phyloP scores from a whole-genome alignment of 2,329 filamentous ascomycete species.

The Penicillium sp. region DNA sequence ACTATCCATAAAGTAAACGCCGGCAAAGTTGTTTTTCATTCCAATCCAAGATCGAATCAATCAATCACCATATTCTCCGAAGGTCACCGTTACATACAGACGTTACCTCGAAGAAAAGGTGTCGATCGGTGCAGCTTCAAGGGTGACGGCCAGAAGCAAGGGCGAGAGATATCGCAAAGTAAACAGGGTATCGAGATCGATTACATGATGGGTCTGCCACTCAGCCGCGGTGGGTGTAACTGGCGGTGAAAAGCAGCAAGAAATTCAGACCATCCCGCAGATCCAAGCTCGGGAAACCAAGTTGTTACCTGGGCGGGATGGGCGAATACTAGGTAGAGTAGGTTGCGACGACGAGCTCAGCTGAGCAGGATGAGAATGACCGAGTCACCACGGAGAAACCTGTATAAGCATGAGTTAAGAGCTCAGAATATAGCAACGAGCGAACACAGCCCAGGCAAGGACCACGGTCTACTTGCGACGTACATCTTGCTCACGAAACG shows the following conservation, averaged over 20 bases:
- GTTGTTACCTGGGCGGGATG: slow-evolving; percentile 9
- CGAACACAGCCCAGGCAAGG: no score
- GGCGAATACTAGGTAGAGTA: slow-evolving; percentile 7
- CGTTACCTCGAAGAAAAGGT: slow-evolving; percentile 10
- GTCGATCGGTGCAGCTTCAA: slow-evolving; percentile 10
- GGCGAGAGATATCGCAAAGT: slow-evolving; percentile 9
- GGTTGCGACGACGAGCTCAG: slow-evolving; percentile 41
- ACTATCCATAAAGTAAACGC: slow-evolving; percentile 17
- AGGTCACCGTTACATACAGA: slow-evolving; percentile 10
- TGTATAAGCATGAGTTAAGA: slow-evolving; percentile 30
- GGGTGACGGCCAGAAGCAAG: slow-evolving; percentile 20
- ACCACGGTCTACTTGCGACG: no score
- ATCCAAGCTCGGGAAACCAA: slow-evolving; percentile 11
- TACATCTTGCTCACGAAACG: slow-evolving; percentile 97
- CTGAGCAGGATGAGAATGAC: slow-evolving; percentile 82
- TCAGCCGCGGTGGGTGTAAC: slow-evolving; percentile 4
- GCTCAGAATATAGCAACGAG: neutral
- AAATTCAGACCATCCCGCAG: slow-evolving; percentile 11
- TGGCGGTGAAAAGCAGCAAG: slow-evolving; percentile 9
- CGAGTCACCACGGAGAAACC: slow-evolving; percentile 80
- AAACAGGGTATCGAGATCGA: slow-evolving; percentile 30
- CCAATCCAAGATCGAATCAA: slow-evolving; percentile 6
- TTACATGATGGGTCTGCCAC: slow-evolving; percentile 16
- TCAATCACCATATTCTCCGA: slow-evolving; percentile 2
- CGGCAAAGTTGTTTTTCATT: slow-evolving; percentile 14